A percentile compares a stretch with the other conserved stretches of the same genome.
These are phyloP conservation scores for Zygoascus biomembranicola DNA, from an alignment of 805 yeast species.

Conservation along the genomic window DNA sequence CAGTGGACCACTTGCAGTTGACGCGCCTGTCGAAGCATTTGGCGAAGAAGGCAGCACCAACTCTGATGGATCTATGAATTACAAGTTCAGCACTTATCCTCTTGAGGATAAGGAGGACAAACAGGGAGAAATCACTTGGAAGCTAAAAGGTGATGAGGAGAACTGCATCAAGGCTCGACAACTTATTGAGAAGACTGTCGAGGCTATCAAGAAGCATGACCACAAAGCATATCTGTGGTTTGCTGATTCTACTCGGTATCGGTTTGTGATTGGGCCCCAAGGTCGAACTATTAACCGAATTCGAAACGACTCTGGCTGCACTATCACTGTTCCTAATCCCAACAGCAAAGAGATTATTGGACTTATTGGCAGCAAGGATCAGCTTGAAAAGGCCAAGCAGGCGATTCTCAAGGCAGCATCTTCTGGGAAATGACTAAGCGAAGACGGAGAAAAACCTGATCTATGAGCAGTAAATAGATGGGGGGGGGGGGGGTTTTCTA, in stretches of 20 bases:
- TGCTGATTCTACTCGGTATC: conserved; percentile 42
- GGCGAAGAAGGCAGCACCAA: conserved; percentile 27
- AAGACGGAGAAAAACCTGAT: no score
- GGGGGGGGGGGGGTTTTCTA: no score
- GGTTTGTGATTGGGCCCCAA: conserved; percentile 66
- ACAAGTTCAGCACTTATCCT: conserved; percentile 40
- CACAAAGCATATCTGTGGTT: conserved; percentile 57
- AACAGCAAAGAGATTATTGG: conserved; percentile 43
- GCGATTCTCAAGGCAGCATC: conserved; percentile 26
- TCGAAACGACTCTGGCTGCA: conserved; percentile 49
- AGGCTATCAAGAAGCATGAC: conserved; percentile 38
- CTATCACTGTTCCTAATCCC: conserved; percentile 56
- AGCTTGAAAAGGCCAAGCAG: conserved; percentile 44
- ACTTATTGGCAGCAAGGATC: conserved; percentile 51
- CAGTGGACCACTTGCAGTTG: conserved; percentile 23
- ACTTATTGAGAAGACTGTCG: conserved; percentile 43
- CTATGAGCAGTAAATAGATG: no score
- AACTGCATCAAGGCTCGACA: conserved; percentile 46
- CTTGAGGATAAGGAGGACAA: conserved; percentile 21
- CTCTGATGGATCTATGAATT: conserved; percentile 25
- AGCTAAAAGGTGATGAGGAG: conserved; percentile 47
- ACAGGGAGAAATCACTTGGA: conserved; percentile 38
- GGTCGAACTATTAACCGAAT: conserved; percentile 60
- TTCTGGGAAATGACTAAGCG: not conserved
- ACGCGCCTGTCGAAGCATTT: conserved; percentile 35